Conservation (phyloP, 306 rosid species). For the Castanospermum australe region DNA sequence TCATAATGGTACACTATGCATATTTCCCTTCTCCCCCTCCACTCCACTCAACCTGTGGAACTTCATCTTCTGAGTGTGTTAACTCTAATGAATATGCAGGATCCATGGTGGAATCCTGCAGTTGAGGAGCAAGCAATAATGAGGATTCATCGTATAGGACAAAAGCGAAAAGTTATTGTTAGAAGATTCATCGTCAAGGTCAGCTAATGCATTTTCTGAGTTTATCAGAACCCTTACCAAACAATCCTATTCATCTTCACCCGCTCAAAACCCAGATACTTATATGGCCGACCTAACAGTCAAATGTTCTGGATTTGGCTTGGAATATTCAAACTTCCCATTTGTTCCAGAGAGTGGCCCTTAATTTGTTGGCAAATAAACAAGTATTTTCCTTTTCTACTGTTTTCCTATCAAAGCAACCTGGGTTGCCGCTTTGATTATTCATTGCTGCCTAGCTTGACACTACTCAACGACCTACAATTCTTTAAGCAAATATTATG, state of each 20-base stretch:
- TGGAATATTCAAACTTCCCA: not conserved
- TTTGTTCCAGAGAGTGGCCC: not conserved
- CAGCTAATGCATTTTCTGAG: constrained; percentile 18
- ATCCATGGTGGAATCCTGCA: constrained; percentile 99
- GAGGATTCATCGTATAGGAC: constrained; percentile 92
- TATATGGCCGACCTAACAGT: not conserved
- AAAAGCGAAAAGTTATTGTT: constrained; percentile 45
- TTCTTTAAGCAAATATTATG: not conserved
- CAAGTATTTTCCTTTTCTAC: not conserved
- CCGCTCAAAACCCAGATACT: not conserved
- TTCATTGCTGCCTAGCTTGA: not conserved
- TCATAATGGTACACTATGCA: constrained; percentile 56
- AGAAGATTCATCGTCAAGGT: constrained; percentile 44
- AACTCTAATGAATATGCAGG: constrained; percentile 43
- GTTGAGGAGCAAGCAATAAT: constrained; percentile 94
- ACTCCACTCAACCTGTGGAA: not conserved
- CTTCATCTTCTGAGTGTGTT: not conserved
- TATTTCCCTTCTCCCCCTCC: not conserved
- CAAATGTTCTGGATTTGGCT: constrained; percentile 5
- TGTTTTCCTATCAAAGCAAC: constrained; percentile 14
- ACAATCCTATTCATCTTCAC: not conserved
- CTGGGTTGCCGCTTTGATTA: not conserved
- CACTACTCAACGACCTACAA: not conserved
- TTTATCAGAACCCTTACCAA: not conserved
- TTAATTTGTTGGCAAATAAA: not conserved